These are phyloP conservation scores for Phialophora chinensis DNA, from an alignment of 2,329 filamentous ascomycete genomes.

Conservation along the genomic window DNA sequence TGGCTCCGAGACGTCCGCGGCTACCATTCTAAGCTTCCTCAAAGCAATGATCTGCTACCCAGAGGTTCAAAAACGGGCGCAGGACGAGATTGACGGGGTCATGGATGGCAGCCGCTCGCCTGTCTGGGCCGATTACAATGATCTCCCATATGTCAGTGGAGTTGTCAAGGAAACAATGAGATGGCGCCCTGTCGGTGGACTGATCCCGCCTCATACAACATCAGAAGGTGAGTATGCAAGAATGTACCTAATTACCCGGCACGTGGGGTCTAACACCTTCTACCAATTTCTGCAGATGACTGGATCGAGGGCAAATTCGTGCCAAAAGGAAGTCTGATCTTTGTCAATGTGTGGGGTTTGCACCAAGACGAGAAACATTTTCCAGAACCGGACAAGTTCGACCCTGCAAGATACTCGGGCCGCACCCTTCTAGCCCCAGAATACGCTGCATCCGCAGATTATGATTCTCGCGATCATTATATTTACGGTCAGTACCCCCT, in stretches of 20 bases:
- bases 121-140: slow-evolving; percentile 41
- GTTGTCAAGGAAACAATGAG: slow-evolving; percentile 44
- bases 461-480: slow-evolving; percentile 46
- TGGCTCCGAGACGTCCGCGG: slow-evolving; percentile 49
- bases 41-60: slow-evolving; percentile 57
- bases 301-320: slow-evolving; percentile 52
- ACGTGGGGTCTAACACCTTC: slow-evolving; percentile 17
- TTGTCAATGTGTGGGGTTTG: slow-evolving; percentile 58
- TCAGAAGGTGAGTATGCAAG: slow-evolving; percentile 28
- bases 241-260: too few species aligned
- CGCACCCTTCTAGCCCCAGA: slow-evolving; percentile 44
- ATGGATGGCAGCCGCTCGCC: slow-evolving; percentile 45
- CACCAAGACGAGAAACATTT: slow-evolving; percentile 47
- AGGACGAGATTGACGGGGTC: slow-evolving; percentile 51
- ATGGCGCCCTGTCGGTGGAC: slow-evolving; percentile 52
- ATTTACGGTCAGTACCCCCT: slow-evolving; percentile 33
- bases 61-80: slow-evolving; percentile 51
- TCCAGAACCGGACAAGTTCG: slow-evolving; percentile 48
- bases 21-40: slow-evolving; percentile 53
- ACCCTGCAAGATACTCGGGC: slow-evolving; percentile 47
- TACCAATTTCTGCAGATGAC: slow-evolving; percentile 42
- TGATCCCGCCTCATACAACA: slow-evolving; percentile 56
- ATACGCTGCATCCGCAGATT: slow-evolving; percentile 45
- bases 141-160: slow-evolving; percentile 44
- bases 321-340: slow-evolving; percentile 53